Percentiles rank a stretch among this genome's conserved stretches.
phyloP scores from a whole-genome alignment of 768 basidiomycete genomes.

The Dentipellis fragilis region DNA sequence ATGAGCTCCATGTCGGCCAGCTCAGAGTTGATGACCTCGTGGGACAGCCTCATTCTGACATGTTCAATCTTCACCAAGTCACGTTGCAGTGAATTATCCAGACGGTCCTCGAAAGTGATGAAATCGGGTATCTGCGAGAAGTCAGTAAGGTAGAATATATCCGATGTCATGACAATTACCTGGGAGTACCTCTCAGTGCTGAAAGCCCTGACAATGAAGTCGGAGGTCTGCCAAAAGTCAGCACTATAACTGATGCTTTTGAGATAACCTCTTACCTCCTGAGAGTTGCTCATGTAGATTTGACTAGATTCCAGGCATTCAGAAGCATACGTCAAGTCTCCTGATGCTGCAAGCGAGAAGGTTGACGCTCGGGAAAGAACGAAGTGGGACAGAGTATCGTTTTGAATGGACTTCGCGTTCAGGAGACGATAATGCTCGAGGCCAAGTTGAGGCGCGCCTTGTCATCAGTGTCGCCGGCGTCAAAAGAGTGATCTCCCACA shows the following conservation, averaged over 20 bases:
- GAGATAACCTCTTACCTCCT: slow-evolving; percentile 44
- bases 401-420: slow-evolving; percentile 77
- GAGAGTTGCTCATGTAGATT: slow-evolving; percentile 70
- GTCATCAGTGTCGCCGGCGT: not conserved
- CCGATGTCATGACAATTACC: slow-evolving; percentile 24
- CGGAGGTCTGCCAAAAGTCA: slow-evolving; percentile 46
- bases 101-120: slow-evolving; percentile 64
- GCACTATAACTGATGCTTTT: not conserved
- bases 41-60: slow-evolving; percentile 71
- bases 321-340: slow-evolving; percentile 64
- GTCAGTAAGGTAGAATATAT: not conserved
- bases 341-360: slow-evolving; percentile 67
- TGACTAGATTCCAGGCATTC: slow-evolving; percentile 76
- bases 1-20: slow-evolving; percentile 76
- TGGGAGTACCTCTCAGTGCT: slow-evolving; percentile 76
- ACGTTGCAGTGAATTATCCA: slow-evolving; percentile 80
- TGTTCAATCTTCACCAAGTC: slow-evolving; percentile 79
- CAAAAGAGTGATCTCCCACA: not conserved
- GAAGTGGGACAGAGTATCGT: slow-evolving; percentile 83
- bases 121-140: slow-evolving; percentile 68
- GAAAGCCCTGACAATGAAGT: slow-evolving; percentile 74
- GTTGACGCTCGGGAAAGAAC: slow-evolving; percentile 67
- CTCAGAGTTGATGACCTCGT: slow-evolving; percentile 62
- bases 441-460: slow-evolving; percentile 65
- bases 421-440: slow-evolving; percentile 72